Conservation (phyloP, 2,329 filamentous ascomycete genomes). For the Trichoderma sp. region DNA sequence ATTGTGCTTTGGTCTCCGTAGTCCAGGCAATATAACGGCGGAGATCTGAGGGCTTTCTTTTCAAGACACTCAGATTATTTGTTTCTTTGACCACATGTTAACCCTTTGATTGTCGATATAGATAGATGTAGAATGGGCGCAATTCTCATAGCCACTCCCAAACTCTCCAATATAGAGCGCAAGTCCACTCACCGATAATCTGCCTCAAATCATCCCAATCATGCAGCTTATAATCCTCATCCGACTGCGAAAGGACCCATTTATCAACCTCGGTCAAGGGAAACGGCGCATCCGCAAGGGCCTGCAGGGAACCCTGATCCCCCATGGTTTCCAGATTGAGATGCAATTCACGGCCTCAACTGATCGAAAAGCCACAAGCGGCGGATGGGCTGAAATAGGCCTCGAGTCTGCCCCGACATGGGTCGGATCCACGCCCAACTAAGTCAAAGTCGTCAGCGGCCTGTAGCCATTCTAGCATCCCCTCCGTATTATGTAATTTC, state of each 20-base stretch:
- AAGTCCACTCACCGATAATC: slow-evolving; percentile 58
- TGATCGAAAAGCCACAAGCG: background rate
- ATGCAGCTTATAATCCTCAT: slow-evolving; percentile 70
- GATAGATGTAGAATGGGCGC: background rate
- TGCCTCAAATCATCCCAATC: slow-evolving; percentile 72
- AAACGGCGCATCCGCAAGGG: slow-evolving; percentile 52
- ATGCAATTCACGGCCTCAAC: background rate
- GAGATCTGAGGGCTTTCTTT: slow-evolving; percentile 78
- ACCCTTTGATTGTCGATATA: background rate
- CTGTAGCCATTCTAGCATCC: background rate
- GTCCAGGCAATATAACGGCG: slow-evolving; percentile 79
- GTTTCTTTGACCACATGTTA: slow-evolving; percentile 38
- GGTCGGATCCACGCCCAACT: background rate
- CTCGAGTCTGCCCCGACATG: background rate
- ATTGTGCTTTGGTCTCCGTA: slow-evolving; percentile 65
- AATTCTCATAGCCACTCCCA: background rate
- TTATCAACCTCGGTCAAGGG: slow-evolving; percentile 61
- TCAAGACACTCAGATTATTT: slow-evolving; percentile 72
- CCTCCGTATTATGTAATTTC: slow-evolving; percentile 11
- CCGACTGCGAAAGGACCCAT: slow-evolving; percentile 62
- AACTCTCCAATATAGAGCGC: background rate
- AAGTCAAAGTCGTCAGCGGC: background rate
- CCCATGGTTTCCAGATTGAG: slow-evolving; percentile 41
- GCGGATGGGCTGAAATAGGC: slow-evolving; percentile 5
- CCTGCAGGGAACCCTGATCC: slow-evolving; percentile 32